A percentile compares a stretch with the other conserved stretches of the same genome.
These are phyloP conservation scores for Toxoplasma gondii DNA, from an alignment of 169 alveolate genomes.

Conservation along the genomic window DNA sequence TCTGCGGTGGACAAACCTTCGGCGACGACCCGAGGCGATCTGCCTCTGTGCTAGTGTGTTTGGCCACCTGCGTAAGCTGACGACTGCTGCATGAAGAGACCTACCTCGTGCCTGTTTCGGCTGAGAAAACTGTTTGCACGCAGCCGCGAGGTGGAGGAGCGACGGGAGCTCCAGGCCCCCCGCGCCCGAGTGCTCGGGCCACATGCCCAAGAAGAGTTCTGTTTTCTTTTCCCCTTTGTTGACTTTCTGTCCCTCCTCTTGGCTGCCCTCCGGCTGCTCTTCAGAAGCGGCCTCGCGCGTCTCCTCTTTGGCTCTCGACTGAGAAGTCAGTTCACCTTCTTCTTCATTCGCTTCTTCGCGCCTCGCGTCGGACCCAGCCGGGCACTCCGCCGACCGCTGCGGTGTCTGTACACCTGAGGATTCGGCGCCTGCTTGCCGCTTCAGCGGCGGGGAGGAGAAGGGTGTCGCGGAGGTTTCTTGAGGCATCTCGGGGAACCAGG, in stretches of 20 bases:
- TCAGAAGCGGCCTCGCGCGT: not conserved
- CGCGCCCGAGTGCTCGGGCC: not conserved
- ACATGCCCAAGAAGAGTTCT: not conserved
- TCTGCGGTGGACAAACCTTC: too few species aligned
- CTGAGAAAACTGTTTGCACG: not conserved
- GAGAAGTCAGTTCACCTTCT: not conserved
- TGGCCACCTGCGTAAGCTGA: too few species aligned
- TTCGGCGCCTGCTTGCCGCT: not conserved
- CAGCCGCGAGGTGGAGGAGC: conserved; percentile 19
- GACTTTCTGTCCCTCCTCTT: not conserved
- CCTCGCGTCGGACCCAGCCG: not conserved
- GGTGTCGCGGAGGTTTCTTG: not conserved
- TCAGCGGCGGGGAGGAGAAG: not conserved
- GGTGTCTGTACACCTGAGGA: not conserved
- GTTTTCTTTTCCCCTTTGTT: not conserved
- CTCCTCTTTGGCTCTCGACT: not conserved
- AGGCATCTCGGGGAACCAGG: not conserved
- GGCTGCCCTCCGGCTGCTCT: not conserved
- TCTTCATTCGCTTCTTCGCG: not conserved
- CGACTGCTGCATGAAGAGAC: too few species aligned
- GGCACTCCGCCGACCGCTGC: not conserved
- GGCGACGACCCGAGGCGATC: too few species aligned
- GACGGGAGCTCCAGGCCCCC: conserved; percentile 9
- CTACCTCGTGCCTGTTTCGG: conserved; percentile 3
- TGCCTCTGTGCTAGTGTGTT: too few species aligned